Evolutionary conservation across 306 rosid species (phyloP).

Genomic region (Trifolium pratense): DNA sequence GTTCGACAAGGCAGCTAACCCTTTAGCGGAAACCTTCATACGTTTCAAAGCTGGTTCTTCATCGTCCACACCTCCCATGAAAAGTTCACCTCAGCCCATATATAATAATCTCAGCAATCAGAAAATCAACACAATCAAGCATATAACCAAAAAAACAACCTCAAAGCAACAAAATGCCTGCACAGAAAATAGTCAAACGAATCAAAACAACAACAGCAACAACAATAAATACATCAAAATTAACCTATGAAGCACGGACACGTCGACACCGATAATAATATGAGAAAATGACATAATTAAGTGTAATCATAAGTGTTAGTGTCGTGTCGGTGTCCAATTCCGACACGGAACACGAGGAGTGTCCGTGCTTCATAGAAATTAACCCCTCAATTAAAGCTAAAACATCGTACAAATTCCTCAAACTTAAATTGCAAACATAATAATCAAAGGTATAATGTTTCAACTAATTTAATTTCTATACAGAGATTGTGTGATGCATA

Average conservation of each 20-base stretch:
- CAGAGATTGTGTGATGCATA: slow-evolving; percentile 8
- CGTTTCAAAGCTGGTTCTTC: slow-evolving; percentile 99
- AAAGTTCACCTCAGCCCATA: slow-evolving; percentile 99
- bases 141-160: slow-evolving; percentile 37
- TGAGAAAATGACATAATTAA: too few species aligned
- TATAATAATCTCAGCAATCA: slow-evolving; percentile 50
- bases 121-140: slow-evolving; percentile 43
- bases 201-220: slow-evolving; percentile 1
- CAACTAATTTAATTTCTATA: background rate
- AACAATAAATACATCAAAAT: slow-evolving; percentile 29
- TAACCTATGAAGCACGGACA: background rate
- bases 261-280: too few species aligned
- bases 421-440: slow-evolving; percentile 8
- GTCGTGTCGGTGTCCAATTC: too few species aligned
- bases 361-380: too few species aligned
- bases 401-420: slow-evolving; percentile 22
- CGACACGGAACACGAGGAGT: too few species aligned
- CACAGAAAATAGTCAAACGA: slow-evolving; percentile 36
- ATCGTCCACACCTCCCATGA: slow-evolving; percentile 99
- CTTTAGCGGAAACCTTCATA: slow-evolving; percentile 72
- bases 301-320: too few species aligned
- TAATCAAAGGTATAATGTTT: slow-evolving; percentile 40
- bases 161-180: slow-evolving; percentile 51
- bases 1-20: slow-evolving; percentile 76
- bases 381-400: slow-evolving; percentile 16